These are phyloP conservation scores for Daldinia sp. DNA, from an alignment of 2,329 filamentous ascomycete species.

Conservation along the genomic window DNA sequence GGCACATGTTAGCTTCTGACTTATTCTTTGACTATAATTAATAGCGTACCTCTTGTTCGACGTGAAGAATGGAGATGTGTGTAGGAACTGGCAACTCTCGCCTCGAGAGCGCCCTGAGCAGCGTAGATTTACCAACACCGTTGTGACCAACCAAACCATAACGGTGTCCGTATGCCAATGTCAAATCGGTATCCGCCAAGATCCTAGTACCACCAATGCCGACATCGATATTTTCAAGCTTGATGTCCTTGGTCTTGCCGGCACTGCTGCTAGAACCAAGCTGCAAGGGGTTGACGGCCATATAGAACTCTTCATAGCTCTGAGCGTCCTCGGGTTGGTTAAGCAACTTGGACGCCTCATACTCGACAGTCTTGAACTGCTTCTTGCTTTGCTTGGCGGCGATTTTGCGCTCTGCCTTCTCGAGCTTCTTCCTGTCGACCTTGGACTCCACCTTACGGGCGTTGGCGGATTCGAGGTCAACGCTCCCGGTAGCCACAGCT, in stretches of 20 bases:
- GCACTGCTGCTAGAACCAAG: constrained; percentile 73
- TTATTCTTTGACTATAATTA: neutral
- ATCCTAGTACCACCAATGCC: constrained; percentile 90
- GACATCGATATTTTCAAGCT: constrained; percentile 94
- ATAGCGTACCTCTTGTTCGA: constrained; percentile 87
- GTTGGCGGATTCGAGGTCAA: constrained; percentile 95
- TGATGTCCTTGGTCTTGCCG: constrained; percentile 98
- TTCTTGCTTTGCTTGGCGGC: constrained; percentile 99
- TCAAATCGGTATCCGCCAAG: constrained; percentile 87
- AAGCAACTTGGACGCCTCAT: constrained; percentile 91
- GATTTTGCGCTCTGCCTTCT: constrained; percentile 98
- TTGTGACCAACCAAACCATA: constrained; percentile 99
- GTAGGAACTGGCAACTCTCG: constrained; percentile 95
- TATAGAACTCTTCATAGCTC: constrained; percentile 99
- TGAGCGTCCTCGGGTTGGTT: constrained; percentile 83
- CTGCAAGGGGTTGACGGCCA: constrained; percentile 97
- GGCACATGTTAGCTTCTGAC: constrained; percentile 33
- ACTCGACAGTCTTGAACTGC: constrained; percentile 96
- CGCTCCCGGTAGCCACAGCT: constrained; percentile 81
- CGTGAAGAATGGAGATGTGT: constrained; percentile 98
- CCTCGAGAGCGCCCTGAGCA: constrained; percentile 87
- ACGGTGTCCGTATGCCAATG: constrained; percentile 87
- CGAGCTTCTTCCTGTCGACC: constrained; percentile 97
- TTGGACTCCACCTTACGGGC: constrained; percentile 94
- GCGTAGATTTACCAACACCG: constrained; percentile 97